Percentiles rank a stretch among this genome's conserved stretches.
These are phyloP conservation scores for Epipyxis sp. DNA, from an alignment of 108 stramenopile genomes.

Conservation along the genomic window DNA sequence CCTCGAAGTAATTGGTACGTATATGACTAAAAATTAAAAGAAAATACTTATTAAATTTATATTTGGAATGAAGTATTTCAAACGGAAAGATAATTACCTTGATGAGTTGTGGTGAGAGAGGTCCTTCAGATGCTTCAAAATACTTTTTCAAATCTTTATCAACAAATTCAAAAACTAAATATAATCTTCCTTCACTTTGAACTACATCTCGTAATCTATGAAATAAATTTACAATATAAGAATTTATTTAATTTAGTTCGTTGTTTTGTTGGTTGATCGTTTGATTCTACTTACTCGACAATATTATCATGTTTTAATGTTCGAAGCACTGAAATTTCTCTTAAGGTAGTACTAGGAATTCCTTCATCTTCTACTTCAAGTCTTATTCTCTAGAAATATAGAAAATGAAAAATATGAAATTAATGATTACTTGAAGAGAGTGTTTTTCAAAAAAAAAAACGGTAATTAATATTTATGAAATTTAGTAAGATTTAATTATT, in stretches of 20 bases:
- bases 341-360: constrained; percentile 85
- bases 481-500: background rate
- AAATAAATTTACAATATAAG: too few species aligned
- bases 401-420: background rate
- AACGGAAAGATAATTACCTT: constrained; percentile 43
- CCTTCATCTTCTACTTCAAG: constrained; percentile 86
- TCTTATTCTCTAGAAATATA: constrained; percentile 66
- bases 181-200: constrained; percentile 64
- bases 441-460: background rate
- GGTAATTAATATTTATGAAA: background rate
- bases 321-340: constrained; percentile 87
- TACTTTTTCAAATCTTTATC: constrained; percentile 90
- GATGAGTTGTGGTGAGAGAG: constrained; percentile 63
- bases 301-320: constrained; percentile 92
- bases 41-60: background rate
- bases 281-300: constrained; percentile 70
- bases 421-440: constrained; percentile 36
- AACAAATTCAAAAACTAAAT: constrained; percentile 91
- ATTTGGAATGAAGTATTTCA: background rate
- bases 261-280: too few species aligned
- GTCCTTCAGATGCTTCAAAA: constrained; percentile 71
- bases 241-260: too few species aligned
- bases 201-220: constrained; percentile 57
- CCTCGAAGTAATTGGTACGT: constrained; percentile 78
- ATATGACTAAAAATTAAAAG: constrained; percentile 50